Conservation (phyloP, 495 filamentous ascomycete genomes). For the Penicillium ochrochloron region DNA sequence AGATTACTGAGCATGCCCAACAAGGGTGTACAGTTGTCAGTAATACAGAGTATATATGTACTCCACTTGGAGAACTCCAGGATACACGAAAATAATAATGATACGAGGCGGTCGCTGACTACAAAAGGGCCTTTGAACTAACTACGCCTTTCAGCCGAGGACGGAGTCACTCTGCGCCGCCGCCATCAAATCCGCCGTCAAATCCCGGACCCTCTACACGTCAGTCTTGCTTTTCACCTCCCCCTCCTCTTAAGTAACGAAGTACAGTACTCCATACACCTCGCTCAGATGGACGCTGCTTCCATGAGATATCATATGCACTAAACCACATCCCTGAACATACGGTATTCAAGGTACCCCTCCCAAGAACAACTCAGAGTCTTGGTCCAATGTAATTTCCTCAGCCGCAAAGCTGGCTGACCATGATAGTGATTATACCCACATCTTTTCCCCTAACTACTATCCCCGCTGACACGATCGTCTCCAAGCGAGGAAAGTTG, state of each 20-base stretch:
- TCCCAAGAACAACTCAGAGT: neutral
- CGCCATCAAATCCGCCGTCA: slow-evolving; percentile 1
- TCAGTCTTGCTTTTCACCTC: slow-evolving; percentile 13
- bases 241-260: neutral
- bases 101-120: neutral
- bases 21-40: neutral
- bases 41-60: neutral
- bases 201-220: slow-evolving; percentile 23
- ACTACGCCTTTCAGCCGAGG: neutral
- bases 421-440: neutral
- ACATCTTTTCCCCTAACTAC: neutral
- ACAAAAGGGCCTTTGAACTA: neutral
- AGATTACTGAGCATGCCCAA: neutral
- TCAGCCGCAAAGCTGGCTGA: neutral
- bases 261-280: neutral
- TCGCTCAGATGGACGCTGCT: neutral
- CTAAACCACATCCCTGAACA: neutral
- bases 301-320: slow-evolving; percentile 28
- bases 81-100: neutral
- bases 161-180: neutral
- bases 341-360: neutral
- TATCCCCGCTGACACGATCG: neutral
- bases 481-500: slow-evolving; percentile 3
- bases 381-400: too few species aligned
- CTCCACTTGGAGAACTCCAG: neutral